Conservation (phyloP, 768 basidiomycete species). For the Suillus subluteus region DNA sequence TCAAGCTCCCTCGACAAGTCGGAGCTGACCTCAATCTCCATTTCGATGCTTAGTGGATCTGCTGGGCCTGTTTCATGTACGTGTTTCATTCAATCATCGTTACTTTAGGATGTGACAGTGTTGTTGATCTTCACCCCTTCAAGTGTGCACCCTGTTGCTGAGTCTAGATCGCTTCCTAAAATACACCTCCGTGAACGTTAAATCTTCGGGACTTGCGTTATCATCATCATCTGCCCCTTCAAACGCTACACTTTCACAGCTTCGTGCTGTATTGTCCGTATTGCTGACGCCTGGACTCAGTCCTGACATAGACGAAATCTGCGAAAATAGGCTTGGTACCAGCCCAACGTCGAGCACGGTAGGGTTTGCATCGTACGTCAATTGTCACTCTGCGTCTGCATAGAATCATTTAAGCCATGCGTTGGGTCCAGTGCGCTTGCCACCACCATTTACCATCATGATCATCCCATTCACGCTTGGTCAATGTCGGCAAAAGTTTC, state of each 20-base stretch:
- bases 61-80: slow-evolving; percentile 27
- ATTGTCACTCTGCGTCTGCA: background rate
- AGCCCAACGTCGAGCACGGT: slow-evolving; percentile 38
- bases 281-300: slow-evolving; percentile 75
- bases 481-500: slow-evolving; percentile 72
- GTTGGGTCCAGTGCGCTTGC: slow-evolving; percentile 27
- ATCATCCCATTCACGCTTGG: slow-evolving; percentile 57
- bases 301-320: slow-evolving; percentile 69
- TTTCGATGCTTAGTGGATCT: slow-evolving; percentile 27
- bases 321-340: slow-evolving; percentile 59
- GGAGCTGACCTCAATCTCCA: slow-evolving; percentile 25
- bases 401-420: background rate
- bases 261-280: slow-evolving; percentile 63
- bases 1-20: slow-evolving; percentile 31
- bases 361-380: slow-evolving; percentile 55
- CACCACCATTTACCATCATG: slow-evolving; percentile 45
- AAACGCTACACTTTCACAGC: slow-evolving; percentile 49
- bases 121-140: background rate
- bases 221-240: slow-evolving; percentile 39
- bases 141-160: slow-evolving; percentile 54
- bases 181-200: slow-evolving; percentile 51
- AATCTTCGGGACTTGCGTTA: slow-evolving; percentile 51
- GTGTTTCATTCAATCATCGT: slow-evolving; percentile 17
- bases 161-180: slow-evolving; percentile 56
- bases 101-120: slow-evolving; percentile 29